A percentile compares a stretch with the other conserved stretches of the same genome.
Conservation (phyloP, 169 alveolate genomes). For the Plasmodium billcollinsi region DNA sequence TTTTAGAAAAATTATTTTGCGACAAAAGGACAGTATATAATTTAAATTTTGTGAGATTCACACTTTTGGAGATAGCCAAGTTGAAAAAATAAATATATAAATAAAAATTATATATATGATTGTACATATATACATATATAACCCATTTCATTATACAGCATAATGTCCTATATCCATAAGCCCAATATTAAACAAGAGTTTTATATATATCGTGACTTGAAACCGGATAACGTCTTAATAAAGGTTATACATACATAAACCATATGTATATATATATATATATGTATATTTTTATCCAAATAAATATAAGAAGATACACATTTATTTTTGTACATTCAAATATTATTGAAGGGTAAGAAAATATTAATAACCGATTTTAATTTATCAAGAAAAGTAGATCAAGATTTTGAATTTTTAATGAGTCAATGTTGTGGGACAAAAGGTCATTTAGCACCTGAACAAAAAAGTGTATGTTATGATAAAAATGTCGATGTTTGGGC, state of each 20-base stretch:
- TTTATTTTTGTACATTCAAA: background rate
- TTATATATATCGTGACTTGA: slow-evolving; percentile 64
- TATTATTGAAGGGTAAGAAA: slow-evolving; percentile 14
- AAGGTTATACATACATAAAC: slow-evolving; percentile 12
- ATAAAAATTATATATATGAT: slow-evolving; percentile 3
- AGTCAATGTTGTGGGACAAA: slow-evolving; percentile 72
- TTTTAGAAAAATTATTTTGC: slow-evolving; percentile 43
- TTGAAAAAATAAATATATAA: background rate
- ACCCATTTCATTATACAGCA: slow-evolving; percentile 9
- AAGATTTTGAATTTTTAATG: slow-evolving; percentile 47
- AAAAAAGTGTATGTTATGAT: slow-evolving; percentile 45
- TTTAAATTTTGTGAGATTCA: slow-evolving; percentile 37
- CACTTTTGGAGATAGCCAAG: slow-evolving; percentile 75
- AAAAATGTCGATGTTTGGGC: slow-evolving; percentile 56
- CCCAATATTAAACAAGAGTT: slow-evolving; percentile 24
- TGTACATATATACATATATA: slow-evolving; percentile 8
- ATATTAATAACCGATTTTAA: slow-evolving; percentile 53
- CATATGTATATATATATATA: background rate
- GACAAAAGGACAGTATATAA: slow-evolving; percentile 20
- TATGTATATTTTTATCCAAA: too few species aligned
- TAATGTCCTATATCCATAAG: slow-evolving; percentile 65
- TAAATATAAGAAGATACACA: background rate
- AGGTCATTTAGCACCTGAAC: slow-evolving; percentile 75
- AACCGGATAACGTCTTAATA: slow-evolving; percentile 51
- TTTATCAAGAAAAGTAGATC: slow-evolving; percentile 37